A percentile compares a stretch with the other conserved stretches of the same genome.
These are phyloP conservation scores for Starmerella asiatica DNA, from an alignment of 805 yeast species.

Conservation along the genomic window DNA sequence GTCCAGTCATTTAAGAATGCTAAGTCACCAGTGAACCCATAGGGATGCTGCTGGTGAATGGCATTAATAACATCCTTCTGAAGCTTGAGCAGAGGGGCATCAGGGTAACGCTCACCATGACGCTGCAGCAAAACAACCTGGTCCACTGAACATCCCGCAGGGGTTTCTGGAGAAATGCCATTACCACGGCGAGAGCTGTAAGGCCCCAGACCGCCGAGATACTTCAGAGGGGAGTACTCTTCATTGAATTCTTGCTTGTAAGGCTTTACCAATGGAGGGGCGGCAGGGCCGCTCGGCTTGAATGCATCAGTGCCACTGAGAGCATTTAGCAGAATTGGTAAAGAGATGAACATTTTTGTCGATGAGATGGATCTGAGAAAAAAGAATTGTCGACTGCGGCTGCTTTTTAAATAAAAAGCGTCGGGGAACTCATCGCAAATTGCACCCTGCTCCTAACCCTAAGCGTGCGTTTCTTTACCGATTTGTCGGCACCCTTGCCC, in stretches of 20 bases:
- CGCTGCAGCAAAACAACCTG: conserved; percentile 40
- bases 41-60: conserved; percentile 6
- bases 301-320: neutral
- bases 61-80: conserved; percentile 21
- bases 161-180: conserved; percentile 38
- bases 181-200: conserved; percentile 35
- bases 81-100: conserved; percentile 6
- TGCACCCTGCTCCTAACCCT: too few relatives aligned
- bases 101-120: conserved; percentile 43
- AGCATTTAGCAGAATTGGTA: neutral
- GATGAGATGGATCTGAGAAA: too few relatives aligned
- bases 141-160: conserved; percentile 35
- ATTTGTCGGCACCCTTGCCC: too few relatives aligned
- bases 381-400: too few relatives aligned
- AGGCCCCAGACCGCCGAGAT: conserved; percentile 39
- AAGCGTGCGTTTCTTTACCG: too few relatives aligned
- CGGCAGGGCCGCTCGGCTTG: neutral
- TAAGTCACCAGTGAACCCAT: conserved; percentile 13
- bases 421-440: too few relatives aligned
- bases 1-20: conserved; percentile 17
- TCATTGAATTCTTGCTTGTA: conserved; percentile 25
- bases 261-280: conserved; percentile 4
- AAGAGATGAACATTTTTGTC: neutral
- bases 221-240: conserved; percentile 35
- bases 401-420: too few relatives aligned